Evolutionary conservation across 441 rosid species (phyloP).

Genomic region (Populus hybrid): DNA sequence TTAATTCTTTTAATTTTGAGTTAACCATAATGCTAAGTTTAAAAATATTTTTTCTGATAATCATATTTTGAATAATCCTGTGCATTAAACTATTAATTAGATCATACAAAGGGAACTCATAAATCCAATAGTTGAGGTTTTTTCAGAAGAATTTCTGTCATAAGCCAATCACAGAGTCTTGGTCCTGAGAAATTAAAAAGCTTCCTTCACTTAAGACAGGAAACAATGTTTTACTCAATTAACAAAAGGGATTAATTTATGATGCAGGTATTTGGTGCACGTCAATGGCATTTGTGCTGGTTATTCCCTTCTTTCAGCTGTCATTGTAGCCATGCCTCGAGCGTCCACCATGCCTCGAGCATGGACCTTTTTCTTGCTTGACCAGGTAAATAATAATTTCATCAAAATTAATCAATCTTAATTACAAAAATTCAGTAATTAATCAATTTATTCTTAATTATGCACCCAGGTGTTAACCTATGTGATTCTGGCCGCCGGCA

Average conservation of each 20-base stretch:
- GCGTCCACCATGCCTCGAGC: slow-evolving; percentile 63
- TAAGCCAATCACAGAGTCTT: not conserved
- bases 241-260: not conserved
- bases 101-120: not conserved
- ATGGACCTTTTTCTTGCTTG: slow-evolving; percentile 87
- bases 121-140: not conserved
- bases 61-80: too few species aligned
- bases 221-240: not conserved
- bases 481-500: slow-evolving; percentile 63
- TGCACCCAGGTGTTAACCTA: slow-evolving; percentile 60
- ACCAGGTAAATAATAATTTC: slow-evolving; percentile 47
- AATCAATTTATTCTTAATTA: too few species aligned
- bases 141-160: not conserved
- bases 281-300: slow-evolving; percentile 97
- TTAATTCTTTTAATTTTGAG: too few species aligned
- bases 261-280: slow-evolving; percentile 75
- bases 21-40: too few species aligned
- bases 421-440: not conserved
- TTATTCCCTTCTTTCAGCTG: slow-evolving; percentile 85
- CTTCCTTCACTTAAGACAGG: not conserved
- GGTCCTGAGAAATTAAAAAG: not conserved
- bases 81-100: not conserved
- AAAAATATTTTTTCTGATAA: too few species aligned
- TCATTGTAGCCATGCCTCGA: slow-evolving; percentile 67
- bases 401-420: not conserved